Conservation (phyloP, 2,329 filamentous ascomycete species). For the Aspergillus texensis region DNA sequence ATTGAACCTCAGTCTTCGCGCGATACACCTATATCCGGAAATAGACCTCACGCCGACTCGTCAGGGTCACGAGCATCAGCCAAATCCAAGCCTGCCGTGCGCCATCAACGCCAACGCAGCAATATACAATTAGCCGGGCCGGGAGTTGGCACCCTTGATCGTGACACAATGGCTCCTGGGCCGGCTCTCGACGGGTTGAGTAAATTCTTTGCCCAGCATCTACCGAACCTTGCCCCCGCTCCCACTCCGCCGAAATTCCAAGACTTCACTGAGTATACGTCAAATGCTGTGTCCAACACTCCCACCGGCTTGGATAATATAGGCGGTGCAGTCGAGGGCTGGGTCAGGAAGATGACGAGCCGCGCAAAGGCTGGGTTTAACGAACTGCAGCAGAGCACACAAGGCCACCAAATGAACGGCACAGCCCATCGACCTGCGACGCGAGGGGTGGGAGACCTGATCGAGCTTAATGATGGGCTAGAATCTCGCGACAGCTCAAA, state of each 20-base stretch:
- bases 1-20: conserved; percentile 30
- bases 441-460: conserved; percentile 44
- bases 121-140: conserved; percentile 73
- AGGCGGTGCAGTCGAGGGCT: conserved; percentile 84
- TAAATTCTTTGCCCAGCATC: conserved; percentile 77
- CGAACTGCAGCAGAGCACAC: conserved; percentile 41
- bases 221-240: conserved; percentile 73
- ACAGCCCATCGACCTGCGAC: conserved; percentile 29
- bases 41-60: conserved; percentile 33
- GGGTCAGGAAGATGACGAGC: conserved; percentile 78
- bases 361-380: conserved; percentile 44
- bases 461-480: conserved; percentile 46
- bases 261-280: conserved; percentile 39
- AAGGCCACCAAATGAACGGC: conserved; percentile 22
- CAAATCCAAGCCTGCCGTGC: conserved; percentile 36
- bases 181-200: conserved; percentile 85
- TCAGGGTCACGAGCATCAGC: conserved; percentile 28
- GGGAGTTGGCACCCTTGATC: conserved; percentile 81
- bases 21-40: conserved; percentile 28
- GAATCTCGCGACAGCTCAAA: conserved; percentile 30
- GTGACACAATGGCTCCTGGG: conserved; percentile 55
- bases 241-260: conserved; percentile 59
- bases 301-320: conserved; percentile 71
- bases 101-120: conserved; percentile 45
- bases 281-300: conserved; percentile 34